Percentiles rank a stretch among this genome's conserved stretches.
Conservation (phyloP, 1,139 yeast genomes). For the Debaryomycetaceae sp. region DNA sequence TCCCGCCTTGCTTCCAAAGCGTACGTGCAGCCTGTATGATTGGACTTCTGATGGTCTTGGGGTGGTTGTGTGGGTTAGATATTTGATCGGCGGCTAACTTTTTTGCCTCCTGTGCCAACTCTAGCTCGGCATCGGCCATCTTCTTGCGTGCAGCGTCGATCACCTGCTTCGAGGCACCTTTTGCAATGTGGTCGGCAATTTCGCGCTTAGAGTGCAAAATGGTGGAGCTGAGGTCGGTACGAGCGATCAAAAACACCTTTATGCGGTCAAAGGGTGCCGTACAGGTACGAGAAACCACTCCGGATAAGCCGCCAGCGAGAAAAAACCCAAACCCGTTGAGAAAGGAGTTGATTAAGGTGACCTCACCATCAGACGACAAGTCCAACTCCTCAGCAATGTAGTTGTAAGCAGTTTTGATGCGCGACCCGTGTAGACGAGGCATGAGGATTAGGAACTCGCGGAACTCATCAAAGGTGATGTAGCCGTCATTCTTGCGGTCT, state of each 20-base stretch:
- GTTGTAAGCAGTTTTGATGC: constrained; percentile 75
- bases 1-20: constrained; percentile 84
- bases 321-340: constrained; percentile 85
- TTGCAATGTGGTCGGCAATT: constrained; percentile 40
- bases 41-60: constrained; percentile 56
- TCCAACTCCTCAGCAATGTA: constrained; percentile 79
- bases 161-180: constrained; percentile 32
- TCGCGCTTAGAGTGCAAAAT: constrained; percentile 53
- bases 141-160: constrained; percentile 33
- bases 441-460: constrained; percentile 74
- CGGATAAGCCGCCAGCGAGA: constrained; percentile 91
- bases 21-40: constrained; percentile 75
- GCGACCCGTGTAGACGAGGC: constrained; percentile 69
- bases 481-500: constrained; percentile 61
- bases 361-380: constrained; percentile 86
- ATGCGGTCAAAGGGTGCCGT: constrained; percentile 97
- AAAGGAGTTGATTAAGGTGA: constrained; percentile 73
- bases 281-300: constrained; percentile 94
- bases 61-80: constrained; percentile 11
- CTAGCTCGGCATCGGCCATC: constrained; percentile 21
- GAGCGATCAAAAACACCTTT: constrained; percentile 88
- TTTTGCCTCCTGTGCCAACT: constrained; percentile 14
- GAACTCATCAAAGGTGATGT: constrained; percentile 81
- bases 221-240: constrained; percentile 76
- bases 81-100: constrained; percentile 10